Conservation (phyloP, 306 rosid species). For the Lotus japonicus region DNA sequence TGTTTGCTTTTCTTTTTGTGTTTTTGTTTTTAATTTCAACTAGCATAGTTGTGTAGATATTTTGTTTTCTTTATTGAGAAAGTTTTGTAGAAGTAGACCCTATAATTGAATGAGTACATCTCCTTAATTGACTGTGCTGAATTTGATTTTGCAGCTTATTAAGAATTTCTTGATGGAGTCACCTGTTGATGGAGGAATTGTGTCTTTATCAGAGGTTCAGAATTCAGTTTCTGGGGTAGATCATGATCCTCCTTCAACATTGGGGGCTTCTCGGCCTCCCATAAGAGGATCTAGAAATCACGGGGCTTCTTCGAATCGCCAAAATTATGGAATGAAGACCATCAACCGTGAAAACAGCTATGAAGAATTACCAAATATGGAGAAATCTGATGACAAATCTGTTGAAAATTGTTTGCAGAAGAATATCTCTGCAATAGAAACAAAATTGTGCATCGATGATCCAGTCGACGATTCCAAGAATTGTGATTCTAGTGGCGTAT, state of each 20-base stretch:
- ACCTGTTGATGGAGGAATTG: constrained; percentile 36
- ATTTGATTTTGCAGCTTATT: constrained; percentile 33
- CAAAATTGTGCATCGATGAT: constrained; percentile 29
- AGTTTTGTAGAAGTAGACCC: constrained; percentile 14
- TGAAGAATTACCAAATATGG: constrained; percentile 26
- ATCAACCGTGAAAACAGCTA: neutral
- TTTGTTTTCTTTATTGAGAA: neutral
- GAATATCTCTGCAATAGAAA: constrained; percentile 34
- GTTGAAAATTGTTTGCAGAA: constrained; percentile 37
- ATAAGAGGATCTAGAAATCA: constrained; percentile 37
- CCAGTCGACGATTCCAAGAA: constrained; percentile 28
- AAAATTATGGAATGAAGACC: constrained; percentile 32
- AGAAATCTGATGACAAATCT: constrained; percentile 30
- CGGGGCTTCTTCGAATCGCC: constrained; percentile 42
- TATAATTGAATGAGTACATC: constrained; percentile 19
- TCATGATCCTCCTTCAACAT: constrained; percentile 38
- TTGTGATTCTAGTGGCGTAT: constrained; percentile 27
- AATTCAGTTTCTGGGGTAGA: constrained; percentile 36
- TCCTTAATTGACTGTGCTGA: constrained; percentile 27
- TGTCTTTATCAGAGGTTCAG: constrained; percentile 40
- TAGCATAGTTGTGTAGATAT: neutral
- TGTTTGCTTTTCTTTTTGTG: constrained; percentile 27
- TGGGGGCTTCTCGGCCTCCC: constrained; percentile 36
- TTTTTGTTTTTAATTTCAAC: constrained; percentile 3
- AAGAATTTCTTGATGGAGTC: constrained; percentile 48